Evolutionary conservation across 805 yeast genomes (phyloP), one percentile per base, ranked within the genome.

Genomic region (Candida takata): DNA sequence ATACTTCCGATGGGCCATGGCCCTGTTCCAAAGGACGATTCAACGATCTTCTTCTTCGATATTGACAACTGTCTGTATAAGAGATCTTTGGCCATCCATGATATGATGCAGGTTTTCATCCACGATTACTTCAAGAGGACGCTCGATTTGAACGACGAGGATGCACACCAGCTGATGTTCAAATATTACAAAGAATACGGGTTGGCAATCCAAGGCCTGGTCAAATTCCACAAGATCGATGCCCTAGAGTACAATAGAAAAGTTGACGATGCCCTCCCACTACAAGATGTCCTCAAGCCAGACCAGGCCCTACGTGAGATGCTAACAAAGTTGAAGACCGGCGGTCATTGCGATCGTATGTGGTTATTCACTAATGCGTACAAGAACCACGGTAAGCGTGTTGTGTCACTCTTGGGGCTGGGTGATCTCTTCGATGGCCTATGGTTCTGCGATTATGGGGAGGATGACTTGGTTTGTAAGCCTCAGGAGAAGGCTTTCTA

Each of bases 321-420:
- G 69, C 59, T 83, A 29, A 37, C 70, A 4, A 49, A 60, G 8
- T 45, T 83, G 28, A 60, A 51, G 38, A 17, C 41, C 10, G 53
- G 60, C n/a, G 66, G 73, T 2, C 72, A 76, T 43, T 76, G 80
- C 38, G 80, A 78, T 49, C 69, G 79, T 51, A 63, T 90, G 44
- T 90, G 98, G 98, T 69, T 92, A 29, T 83, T 86, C 52, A 90
- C 98, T 5, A 90, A 90, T 57, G 97, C 98, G 2, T 90, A 90
- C 62, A 79, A 80, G 54, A 86, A 77, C 51, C 98, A 90, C 60
- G 98, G 90, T 0, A 50, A 78, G 30, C 69, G 97, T 33, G 95
- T 86, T 21, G 69, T 87, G 14, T 70, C 77, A 29, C 65, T 90
- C 32, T 64, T 90, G 33, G 97, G 96, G 2, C 57, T 90, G 20